phyloP scores from a whole-genome alignment of 768 basidiomycete species.

The Nidula microcarpa region DNA sequence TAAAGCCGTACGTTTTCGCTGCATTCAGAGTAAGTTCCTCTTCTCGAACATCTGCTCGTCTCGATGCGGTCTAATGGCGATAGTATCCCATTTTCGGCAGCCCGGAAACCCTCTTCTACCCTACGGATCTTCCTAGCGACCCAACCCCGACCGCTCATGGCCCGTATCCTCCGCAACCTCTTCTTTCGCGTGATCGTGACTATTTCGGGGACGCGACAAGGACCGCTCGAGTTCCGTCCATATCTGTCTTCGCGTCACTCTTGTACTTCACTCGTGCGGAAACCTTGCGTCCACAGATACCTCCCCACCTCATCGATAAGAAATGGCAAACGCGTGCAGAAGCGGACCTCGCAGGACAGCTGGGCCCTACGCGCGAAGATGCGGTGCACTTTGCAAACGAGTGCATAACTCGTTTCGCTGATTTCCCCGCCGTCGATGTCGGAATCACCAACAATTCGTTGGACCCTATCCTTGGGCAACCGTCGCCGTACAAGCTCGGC shows the following conservation, averaged over 20 bases:
- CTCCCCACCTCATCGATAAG: conserved; percentile 28
- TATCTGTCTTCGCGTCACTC: conserved; percentile 44
- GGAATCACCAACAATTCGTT: conserved; percentile 12
- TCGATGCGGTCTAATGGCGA: conserved; percentile 13
- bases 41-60: conserved; percentile 8
- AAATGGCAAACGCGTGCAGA: conserved; percentile 24
- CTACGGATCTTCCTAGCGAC: conserved; percentile 7
- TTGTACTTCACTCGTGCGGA: conserved; percentile 44
- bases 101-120: conserved; percentile 29
- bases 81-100: conserved; percentile 39
- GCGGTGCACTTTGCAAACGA: conserved; percentile 36
- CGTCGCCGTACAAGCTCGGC: conserved; percentile 35
- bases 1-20: conserved; percentile 45
- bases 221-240: conserved; percentile 33
- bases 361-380: conserved; percentile 46
- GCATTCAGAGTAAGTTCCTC: conserved; percentile 41
- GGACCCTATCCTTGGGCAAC: conserved; percentile 12
- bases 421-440: conserved; percentile 20
- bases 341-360: conserved; percentile 20
- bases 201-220: conserved; percentile 40
- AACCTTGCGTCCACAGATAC: conserved; percentile 25
- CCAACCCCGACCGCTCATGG: conserved; percentile 14
- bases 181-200: conserved; percentile 21
- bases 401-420: conserved; percentile 38
- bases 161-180: conserved; percentile 22